phyloP scores from a whole-genome alignment of 1,139 yeast genomes.

The Candida frijolesensis region DNA sequence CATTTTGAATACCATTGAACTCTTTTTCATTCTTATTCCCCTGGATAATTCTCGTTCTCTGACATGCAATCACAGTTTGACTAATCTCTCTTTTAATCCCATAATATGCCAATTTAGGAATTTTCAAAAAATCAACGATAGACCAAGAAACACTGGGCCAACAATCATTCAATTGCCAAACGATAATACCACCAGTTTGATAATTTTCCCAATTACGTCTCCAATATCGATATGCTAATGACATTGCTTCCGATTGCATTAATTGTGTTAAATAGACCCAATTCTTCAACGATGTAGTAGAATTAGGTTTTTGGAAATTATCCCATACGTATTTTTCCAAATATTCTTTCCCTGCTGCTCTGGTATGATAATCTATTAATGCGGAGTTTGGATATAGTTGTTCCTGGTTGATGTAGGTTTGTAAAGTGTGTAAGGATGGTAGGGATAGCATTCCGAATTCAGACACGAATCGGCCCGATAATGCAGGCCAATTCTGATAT shows the following conservation, averaged over 20 bases:
- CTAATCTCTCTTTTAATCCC: conserved; percentile 46
- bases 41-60: conserved; percentile 21
- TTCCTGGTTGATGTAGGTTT: conserved; percentile 31
- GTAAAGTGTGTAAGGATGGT: conserved; percentile 32
- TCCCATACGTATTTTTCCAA: conserved; percentile 47
- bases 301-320: conserved; percentile 34
- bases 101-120: conserved; percentile 48
- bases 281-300: conserved; percentile 26
- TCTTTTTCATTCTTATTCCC: conserved; percentile 13
- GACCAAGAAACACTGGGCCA: conserved; percentile 56
- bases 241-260: conserved; percentile 53
- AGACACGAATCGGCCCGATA: conserved; percentile 45
- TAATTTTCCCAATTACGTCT: conserved; percentile 46
- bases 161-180: conserved; percentile 56
- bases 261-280: conserved; percentile 54
- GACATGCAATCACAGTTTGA: conserved; percentile 37
- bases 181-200: conserved; percentile 44
- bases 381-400: conserved; percentile 40
- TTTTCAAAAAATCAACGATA: conserved; percentile 38
- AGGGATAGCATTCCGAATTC: conserved; percentile 52
- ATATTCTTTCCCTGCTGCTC: conserved; percentile 47
- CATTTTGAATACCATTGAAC: conserved; percentile 14
- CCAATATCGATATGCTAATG: conserved; percentile 49
- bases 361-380: conserved; percentile 41
- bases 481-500: conserved; percentile 43